Conservation (phyloP, 2,329 filamentous ascomycete species). For the Aureobasidium sp. region DNA sequence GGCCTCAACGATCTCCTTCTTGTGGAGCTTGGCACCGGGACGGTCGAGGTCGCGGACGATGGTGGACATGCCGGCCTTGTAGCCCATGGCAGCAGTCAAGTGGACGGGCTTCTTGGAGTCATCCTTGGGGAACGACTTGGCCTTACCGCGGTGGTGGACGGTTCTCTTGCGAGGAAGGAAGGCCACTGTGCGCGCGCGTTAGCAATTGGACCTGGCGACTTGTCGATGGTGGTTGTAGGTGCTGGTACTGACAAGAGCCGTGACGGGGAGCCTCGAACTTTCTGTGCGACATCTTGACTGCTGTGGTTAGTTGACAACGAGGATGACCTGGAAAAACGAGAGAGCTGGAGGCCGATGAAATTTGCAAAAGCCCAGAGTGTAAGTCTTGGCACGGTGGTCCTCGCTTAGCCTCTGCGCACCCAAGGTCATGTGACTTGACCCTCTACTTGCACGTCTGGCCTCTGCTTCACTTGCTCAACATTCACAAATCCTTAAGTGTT, state of each 20-base stretch:
- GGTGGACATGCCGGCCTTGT: conserved; percentile 99
- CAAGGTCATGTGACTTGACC: neutral
- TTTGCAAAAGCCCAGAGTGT: conserved; percentile 10
- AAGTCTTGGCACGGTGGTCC: conserved; percentile 12
- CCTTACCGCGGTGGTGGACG: conserved; percentile 89
- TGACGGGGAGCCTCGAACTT: conserved; percentile 87
- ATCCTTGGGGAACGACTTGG: conserved; percentile 99
- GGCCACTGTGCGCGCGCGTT: conserved; percentile 26
- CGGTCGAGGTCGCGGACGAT: conserved; percentile 99
- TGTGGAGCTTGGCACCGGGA: conserved; percentile 98
- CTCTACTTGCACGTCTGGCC: neutral
- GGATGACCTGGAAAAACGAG: neutral
- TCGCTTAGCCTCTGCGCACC: conserved; percentile 2
- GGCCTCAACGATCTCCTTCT: conserved; percentile 94
- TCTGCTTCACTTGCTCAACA: neutral
- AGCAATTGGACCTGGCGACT: neutral
- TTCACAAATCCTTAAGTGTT: neutral
- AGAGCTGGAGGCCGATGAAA: conserved; percentile 5
- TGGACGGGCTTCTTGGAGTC: conserved; percentile 99
- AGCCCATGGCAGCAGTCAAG: conserved; percentile 95
- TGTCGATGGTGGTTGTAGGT: neutral
- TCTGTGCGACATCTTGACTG: conserved; percentile 48
- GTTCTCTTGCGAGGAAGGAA: conserved; percentile 69
- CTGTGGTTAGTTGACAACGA: conserved; percentile 15
- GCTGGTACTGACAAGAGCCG: conserved; percentile 45